Evolutionary conservation across 345 rosid species (phyloP).

Genomic region (Acer campestre): DNA sequence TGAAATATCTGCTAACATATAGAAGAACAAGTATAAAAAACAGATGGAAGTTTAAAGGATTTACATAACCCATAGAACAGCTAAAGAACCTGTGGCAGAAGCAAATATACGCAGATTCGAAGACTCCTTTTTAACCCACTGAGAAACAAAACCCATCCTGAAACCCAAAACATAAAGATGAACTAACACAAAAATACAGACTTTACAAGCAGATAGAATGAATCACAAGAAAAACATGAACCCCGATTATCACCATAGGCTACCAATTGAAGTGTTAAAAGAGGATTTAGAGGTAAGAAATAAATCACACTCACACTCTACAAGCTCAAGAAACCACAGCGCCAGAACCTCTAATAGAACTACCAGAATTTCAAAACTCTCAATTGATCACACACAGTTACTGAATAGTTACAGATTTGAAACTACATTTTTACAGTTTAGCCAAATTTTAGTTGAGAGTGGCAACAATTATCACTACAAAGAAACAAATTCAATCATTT

Average conservation of each 20-base stretch:
- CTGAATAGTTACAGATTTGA: neutral
- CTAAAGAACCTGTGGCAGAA: slow-evolving; percentile 56
- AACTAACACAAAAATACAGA: neutral
- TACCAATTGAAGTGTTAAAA: neutral
- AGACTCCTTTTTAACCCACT: slow-evolving; percentile 37
- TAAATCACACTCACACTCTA: too few species aligned
- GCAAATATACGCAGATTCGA: slow-evolving; percentile 33
- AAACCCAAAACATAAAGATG: slow-evolving; percentile 11
- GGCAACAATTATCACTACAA: neutral
- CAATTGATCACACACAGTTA: neutral
- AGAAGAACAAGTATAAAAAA: neutral
- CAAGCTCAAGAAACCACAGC: neutral
- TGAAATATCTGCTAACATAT: slow-evolving; percentile 49
- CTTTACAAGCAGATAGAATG: neutral
- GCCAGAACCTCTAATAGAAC: neutral
- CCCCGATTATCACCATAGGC: neutral
- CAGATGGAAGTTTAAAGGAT: neutral
- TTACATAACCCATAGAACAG: slow-evolving; percentile 9
- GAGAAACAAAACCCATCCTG: slow-evolving; percentile 39
- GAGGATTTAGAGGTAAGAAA: neutral
- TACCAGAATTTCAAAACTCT: neutral
- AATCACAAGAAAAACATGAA: neutral
- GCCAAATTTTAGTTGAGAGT: neutral
- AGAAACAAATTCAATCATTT: neutral
- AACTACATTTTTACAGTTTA: neutral